These are phyloP conservation scores for Hawksworthiomyces lignivorus DNA, from an alignment of 2,329 filamentous ascomycete species.

Conservation along the genomic window DNA sequence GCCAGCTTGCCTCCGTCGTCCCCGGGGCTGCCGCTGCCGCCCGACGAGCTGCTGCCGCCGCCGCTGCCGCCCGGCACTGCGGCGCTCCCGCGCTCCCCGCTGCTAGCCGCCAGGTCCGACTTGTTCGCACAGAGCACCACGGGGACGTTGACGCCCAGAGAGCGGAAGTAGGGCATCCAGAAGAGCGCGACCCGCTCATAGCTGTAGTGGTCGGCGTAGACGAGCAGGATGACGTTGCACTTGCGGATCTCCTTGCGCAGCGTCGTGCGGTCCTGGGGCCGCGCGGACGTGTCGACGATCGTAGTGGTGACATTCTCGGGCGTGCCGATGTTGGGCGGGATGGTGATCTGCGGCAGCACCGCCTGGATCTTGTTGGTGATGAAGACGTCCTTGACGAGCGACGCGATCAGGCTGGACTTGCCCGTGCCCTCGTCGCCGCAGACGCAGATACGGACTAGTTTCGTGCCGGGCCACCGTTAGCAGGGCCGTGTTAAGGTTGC, in stretches of 20 bases:
- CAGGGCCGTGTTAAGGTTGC: no score
- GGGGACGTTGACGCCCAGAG: conserved; percentile 95
- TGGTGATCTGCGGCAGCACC: conserved; percentile 88
- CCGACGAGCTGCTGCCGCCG: not conserved
- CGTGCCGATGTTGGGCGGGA: conserved; percentile 85
- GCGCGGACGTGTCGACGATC: conserved; percentile 92
- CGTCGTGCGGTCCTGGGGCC: conserved; percentile 85
- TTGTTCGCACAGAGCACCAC: conserved; percentile 97
- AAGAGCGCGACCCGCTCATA: conserved; percentile 95
- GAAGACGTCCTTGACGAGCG: conserved; percentile 94
- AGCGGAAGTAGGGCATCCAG: conserved; percentile 98
- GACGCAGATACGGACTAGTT: conserved; percentile 83
- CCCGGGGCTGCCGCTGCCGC: conserved; percentile 2
- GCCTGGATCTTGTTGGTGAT: conserved; percentile 92
- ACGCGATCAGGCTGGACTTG: conserved; percentile 88
- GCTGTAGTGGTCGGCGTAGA: conserved; percentile 98
- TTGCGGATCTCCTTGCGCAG: conserved; percentile 92
- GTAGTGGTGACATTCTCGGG: conserved; percentile 96
- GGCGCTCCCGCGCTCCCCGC: not conserved
- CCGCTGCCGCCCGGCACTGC: not conserved
- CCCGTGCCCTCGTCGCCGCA: conserved; percentile 95
- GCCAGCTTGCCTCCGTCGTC: conserved; percentile 62
- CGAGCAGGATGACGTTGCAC: conserved; percentile 90
- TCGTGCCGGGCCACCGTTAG: no score
- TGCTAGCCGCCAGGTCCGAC: conserved; percentile 74